Evolutionary conservation across 2,329 filamentous ascomycete genomes (phyloP).

Genomic region (Fusarium foetens): DNA sequence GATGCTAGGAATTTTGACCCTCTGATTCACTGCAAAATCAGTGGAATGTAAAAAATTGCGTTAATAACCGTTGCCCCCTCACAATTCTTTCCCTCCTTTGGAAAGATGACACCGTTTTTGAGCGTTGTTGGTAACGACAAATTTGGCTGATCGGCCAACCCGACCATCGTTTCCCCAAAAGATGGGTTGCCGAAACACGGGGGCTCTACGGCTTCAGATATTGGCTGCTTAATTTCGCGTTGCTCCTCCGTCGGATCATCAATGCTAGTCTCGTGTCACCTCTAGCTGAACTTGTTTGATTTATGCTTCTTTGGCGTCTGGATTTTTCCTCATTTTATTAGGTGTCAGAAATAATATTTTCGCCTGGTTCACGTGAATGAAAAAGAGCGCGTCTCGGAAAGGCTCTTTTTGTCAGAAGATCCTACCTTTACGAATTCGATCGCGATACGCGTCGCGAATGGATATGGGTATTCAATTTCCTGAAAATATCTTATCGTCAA

Average conservation of each 20-base stretch:
- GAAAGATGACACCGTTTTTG: accelerated
- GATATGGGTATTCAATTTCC: accelerated
- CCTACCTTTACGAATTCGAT: neutral
- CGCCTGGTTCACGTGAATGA: neutral
- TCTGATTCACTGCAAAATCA: neutral
- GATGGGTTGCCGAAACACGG: neutral
- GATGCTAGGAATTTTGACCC: neutral
- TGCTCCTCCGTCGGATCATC: neutral
- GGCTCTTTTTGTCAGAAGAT: neutral
- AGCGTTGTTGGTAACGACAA: neutral
- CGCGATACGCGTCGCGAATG: neutral
- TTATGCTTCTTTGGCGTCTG: neutral
- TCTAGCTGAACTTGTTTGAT: neutral
- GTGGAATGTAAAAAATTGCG: neutral
- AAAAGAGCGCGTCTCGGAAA: neutral
- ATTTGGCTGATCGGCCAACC: neutral
- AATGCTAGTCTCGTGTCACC: neutral
- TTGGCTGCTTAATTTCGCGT: neutral
- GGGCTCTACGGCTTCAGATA: neutral
- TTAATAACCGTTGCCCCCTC: accelerated
- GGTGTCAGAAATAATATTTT: neutral
- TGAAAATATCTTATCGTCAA: neutral
- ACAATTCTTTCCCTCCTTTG: accelerated
- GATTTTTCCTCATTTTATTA: neutral
- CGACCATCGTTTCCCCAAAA: too few species aligned